Conservation (phyloP, 306 rosid species). For the Nissolia schottii region DNA sequence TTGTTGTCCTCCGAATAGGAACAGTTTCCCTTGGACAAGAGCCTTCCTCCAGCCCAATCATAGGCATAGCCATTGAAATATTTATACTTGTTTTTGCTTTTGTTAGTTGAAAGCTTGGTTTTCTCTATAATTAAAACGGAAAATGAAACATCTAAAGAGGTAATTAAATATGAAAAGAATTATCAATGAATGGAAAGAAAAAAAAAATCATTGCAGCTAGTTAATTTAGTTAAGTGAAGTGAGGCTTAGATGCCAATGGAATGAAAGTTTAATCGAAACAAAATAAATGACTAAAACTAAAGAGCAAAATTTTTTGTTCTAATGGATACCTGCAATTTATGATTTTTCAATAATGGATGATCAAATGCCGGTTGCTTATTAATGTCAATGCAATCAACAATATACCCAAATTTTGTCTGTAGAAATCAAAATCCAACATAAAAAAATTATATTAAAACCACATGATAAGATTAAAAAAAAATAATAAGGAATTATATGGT, state of each 20-base stretch:
- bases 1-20: background rate
- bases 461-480: background rate
- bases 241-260: no score
- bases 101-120: background rate
- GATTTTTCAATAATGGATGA: background rate
- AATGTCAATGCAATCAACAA: constrained; percentile 22
- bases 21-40: background rate
- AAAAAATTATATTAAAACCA: background rate
- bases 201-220: background rate
- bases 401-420: background rate
- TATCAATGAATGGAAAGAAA: background rate
- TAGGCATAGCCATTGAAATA: background rate
- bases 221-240: no score
- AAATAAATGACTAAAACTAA: no score
- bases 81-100: background rate
- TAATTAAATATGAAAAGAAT: no score
- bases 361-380: constrained; percentile 4
- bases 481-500: no score
- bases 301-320: no score
- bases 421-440: background rate
- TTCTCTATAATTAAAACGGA: background rate
- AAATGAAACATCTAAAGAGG: no score
- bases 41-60: background rate
- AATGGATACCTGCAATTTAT: background rate
- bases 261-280: no score